phyloP scores from a whole-genome alignment of 1,139 yeast genomes.

The Arxiozyma heterogenica region DNA sequence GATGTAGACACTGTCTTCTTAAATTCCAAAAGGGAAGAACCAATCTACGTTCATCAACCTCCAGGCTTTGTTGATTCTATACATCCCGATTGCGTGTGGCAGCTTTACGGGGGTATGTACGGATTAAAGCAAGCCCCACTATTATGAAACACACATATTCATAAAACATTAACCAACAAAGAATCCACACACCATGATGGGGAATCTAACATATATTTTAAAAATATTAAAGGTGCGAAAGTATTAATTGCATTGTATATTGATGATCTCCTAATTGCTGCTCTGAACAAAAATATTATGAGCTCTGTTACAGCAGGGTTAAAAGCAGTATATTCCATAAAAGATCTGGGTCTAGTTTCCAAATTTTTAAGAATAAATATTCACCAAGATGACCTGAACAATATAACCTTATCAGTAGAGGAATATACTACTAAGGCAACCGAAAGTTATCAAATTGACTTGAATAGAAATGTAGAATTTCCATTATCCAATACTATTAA shows the following conservation, averaged over 20 bases:
- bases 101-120: background rate
- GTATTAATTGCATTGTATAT: conserved; percentile 4
- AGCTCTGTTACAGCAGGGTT: background rate
- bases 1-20: background rate
- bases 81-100: background rate
- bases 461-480: background rate
- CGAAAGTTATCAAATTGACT: background rate
- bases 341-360: background rate
- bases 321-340: background rate
- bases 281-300: background rate
- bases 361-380: background rate
- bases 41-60: background rate
- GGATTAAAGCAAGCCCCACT: conserved; percentile 6
- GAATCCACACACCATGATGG: background rate
- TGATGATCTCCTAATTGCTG: conserved; percentile 8
- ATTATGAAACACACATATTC: background rate
- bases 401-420: background rate
- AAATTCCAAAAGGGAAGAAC: background rate
- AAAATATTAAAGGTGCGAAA: background rate
- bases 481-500: background rate
- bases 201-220: too few species aligned
- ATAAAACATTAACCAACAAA: background rate
- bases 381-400: background rate
- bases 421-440: background rate
- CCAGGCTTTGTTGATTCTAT: background rate